These are phyloP conservation scores for Tothia fuscella DNA, from an alignment of 2,329 filamentous ascomycete genomes.

Conservation along the genomic window DNA sequence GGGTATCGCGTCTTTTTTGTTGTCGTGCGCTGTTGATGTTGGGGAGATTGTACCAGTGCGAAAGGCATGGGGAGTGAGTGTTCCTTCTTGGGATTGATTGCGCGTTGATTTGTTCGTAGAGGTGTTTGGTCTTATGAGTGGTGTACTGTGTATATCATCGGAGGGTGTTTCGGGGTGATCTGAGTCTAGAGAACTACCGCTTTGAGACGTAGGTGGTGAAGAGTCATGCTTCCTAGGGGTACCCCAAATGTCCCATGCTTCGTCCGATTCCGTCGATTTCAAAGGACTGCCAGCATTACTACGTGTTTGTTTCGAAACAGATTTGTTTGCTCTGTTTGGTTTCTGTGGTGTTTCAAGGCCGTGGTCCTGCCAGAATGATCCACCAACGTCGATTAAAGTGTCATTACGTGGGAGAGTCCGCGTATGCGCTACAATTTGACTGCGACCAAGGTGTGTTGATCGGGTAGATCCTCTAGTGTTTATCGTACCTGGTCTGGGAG, in stretches of 20 bases:
- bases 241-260: conserved; percentile 44
- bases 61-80: conserved; percentile 9
- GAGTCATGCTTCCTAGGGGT: conserved; percentile 10
- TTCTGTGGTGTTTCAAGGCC: conserved; percentile 21
- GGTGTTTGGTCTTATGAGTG: neutral
- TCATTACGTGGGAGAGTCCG: conserved; percentile 11
- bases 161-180: neutral
- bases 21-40: conserved; percentile 14
- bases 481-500: conserved; percentile 4
- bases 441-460: neutral
- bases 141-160: neutral
- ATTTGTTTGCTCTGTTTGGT: conserved; percentile 17
- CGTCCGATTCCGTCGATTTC: conserved; percentile 26
- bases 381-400: conserved; percentile 23
- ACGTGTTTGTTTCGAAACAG: conserved; percentile 28
- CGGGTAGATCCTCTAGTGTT: conserved; percentile 12
- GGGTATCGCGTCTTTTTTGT: conserved; percentile 34
- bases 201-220: too few species aligned
- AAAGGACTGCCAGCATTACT: conserved; percentile 14
- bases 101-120: neutral
- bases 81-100: neutral
- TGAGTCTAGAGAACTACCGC: neutral
- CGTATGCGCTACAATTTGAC: neutral
- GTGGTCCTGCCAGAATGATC: conserved; percentile 32
- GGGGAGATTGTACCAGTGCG: conserved; percentile 15